Percentiles rank a stretch among this genome's conserved stretches.
These are phyloP conservation scores for Raddia guianensis DNA, from an alignment of 176 grass and related monocot species.

Conservation along the genomic window DNA sequence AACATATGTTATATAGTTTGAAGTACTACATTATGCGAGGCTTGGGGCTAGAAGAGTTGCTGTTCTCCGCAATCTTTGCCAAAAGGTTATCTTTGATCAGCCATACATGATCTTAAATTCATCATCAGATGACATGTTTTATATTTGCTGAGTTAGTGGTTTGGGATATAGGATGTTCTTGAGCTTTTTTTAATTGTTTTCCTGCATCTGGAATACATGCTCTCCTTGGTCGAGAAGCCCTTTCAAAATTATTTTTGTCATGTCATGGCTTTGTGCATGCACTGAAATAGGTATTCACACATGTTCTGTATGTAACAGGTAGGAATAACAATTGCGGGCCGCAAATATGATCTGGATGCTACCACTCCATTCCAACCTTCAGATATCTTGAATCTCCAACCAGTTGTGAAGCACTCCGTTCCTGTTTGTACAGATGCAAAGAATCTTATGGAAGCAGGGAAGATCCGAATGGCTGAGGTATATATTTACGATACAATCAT, in stretches of 20 bases:
- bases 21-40: conserved; percentile 73
- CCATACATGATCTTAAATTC: conserved; percentile 11
- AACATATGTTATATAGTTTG: conserved; percentile 61
- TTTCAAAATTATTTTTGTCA: neutral
- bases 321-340: conserved; percentile 78
- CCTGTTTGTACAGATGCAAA: conserved; percentile 81
- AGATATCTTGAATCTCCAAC: conserved; percentile 95
- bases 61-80: conserved; percentile 90
- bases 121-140: conserved; percentile 1
- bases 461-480: conserved; percentile 89
- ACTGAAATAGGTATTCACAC: conserved; percentile 11
- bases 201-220: conserved; percentile 7
- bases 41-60: conserved; percentile 59
- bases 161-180: conserved; percentile 2
- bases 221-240: neutral
- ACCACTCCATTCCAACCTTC: conserved; percentile 68
- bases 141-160: neutral
- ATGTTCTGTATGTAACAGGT: conserved; percentile 55
- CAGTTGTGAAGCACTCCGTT: conserved; percentile 91
- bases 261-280: neutral
- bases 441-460: conserved; percentile 95
- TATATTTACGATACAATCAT: conserved; percentile 13
- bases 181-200: neutral
- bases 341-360: conserved; percentile 75
- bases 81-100: conserved; percentile 61